These are phyloP conservation scores for Phytophthora podocarpi DNA, from an alignment of 352 stramenopile genomes.

Conservation along the genomic window DNA sequence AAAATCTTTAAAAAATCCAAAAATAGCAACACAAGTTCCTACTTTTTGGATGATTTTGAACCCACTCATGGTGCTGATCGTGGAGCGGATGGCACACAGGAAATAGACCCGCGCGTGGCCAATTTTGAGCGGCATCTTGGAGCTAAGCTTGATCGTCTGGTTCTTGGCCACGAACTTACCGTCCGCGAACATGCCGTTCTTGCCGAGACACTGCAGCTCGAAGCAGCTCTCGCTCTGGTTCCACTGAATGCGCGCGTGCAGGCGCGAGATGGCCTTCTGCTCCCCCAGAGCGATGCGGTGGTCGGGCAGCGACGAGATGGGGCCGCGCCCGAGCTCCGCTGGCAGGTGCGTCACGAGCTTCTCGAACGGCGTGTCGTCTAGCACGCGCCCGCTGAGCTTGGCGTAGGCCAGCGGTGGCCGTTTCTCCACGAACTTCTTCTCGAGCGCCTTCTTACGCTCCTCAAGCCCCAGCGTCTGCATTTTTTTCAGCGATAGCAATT, in stretches of 20 bases:
- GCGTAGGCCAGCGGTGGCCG: slow-evolving; percentile 82
- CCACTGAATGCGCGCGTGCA: slow-evolving; percentile 83
- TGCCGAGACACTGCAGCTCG: slow-evolving; percentile 77
- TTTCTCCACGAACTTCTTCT: slow-evolving; percentile 79
- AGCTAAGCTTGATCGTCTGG: slow-evolving; percentile 66
- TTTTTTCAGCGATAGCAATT: too few relatives aligned
- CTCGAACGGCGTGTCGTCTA: slow-evolving; percentile 71
- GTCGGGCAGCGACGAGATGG: slow-evolving; percentile 39
- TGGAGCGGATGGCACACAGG: slow-evolving; percentile 68
- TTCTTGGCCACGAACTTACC: slow-evolving; percentile 79
- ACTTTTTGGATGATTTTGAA: slow-evolving; percentile 84
- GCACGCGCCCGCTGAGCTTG: slow-evolving; percentile 67
- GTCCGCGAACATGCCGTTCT: slow-evolving; percentile 80
- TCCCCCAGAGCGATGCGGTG: slow-evolving; percentile 73
- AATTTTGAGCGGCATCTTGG: slow-evolving; percentile 83
- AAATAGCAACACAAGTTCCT: not conserved
- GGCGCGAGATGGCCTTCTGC: slow-evolving; percentile 78
- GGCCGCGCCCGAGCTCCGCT: slow-evolving; percentile 71
- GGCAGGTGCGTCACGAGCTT: slow-evolving; percentile 81
- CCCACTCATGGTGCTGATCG: slow-evolving; percentile 82
- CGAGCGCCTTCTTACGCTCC: slow-evolving; percentile 78
- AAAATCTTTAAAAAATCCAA: not conserved
- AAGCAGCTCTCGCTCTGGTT: slow-evolving; percentile 76
- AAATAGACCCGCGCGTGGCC: slow-evolving; percentile 80
- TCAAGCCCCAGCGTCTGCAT: slow-evolving; percentile 38